Evolutionary conservation across 345 rosid species (phyloP).

Genomic region (Dipteronia sinensis): DNA sequence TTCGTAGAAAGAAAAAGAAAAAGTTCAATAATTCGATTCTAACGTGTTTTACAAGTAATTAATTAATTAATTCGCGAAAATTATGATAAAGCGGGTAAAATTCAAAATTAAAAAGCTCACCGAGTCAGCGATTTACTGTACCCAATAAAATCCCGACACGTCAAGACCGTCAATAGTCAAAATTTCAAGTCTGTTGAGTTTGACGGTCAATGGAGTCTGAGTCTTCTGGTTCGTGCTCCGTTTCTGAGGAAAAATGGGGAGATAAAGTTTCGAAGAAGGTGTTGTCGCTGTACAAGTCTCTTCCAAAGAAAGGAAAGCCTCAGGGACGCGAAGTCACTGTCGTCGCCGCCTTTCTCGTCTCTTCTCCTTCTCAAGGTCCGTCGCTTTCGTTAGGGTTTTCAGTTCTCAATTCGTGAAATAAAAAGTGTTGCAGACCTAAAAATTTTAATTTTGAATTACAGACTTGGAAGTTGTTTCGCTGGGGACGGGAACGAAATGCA

Average conservation of each 20-base stretch:
- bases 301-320: conserved; percentile 90
- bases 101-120: neutral
- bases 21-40: neutral
- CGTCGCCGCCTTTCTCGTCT: conserved; percentile 75
- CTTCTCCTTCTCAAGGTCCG: conserved; percentile 72
- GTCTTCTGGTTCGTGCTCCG: neutral
- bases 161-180: neutral
- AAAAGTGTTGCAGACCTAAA: too few relatives aligned
- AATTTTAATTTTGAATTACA: conserved; percentile 18
- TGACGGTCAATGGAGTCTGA: neutral
- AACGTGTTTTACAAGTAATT: neutral
- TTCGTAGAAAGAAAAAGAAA: too few relatives aligned
- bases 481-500: conserved; percentile 91
- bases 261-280: conserved; percentile 60
- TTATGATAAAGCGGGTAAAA: neutral
- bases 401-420: neutral
- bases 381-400: neutral
- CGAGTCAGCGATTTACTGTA: neutral
- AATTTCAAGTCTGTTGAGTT: neutral
- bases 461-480: conserved; percentile 70
- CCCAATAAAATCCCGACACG: neutral
- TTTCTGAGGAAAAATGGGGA: conserved; percentile 40
- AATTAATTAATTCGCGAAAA: neutral
- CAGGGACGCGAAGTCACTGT: conserved; percentile 90
- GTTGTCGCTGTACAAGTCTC: conserved; percentile 49